Conservation (phyloP, 2,329 filamentous ascomycete genomes). For the Apiospora malaysiana region DNA sequence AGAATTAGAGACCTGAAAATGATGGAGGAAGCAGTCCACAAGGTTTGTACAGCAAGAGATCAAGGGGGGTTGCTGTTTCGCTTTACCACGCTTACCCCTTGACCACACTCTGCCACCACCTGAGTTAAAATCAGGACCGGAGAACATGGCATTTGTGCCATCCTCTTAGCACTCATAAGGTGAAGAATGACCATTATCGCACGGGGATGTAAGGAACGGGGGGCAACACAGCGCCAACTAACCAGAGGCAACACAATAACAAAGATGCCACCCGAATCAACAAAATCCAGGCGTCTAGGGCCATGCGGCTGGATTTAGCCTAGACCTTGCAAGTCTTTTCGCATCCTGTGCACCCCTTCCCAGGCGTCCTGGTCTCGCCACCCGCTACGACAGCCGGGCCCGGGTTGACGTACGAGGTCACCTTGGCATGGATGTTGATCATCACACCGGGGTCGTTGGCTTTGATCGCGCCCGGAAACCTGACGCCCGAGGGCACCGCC, state of each 20-base stretch:
- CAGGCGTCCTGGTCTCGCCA: constrained; percentile 35
- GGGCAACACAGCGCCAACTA: not conserved
- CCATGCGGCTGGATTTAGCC: not conserved
- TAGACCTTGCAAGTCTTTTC: constrained; percentile 29
- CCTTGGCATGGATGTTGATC: constrained; percentile 40
- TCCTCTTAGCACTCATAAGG: too few species aligned
- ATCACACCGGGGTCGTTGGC: constrained; percentile 40
- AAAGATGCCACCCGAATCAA: not conserved
- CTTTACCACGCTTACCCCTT: too few species aligned
- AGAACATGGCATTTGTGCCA: too few species aligned
- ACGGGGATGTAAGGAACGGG: not conserved
- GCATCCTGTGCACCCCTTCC: constrained; percentile 34
- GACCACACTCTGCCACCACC: too few species aligned
- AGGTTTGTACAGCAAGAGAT: too few species aligned
- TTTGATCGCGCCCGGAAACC: constrained; percentile 45
- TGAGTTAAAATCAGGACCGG: too few species aligned
- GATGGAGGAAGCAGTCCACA: too few species aligned
- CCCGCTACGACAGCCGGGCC: constrained; percentile 29
- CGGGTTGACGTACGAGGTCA: constrained; percentile 35
- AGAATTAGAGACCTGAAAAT: too few species aligned
- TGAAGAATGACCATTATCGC: not conserved
- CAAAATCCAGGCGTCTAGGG: not conserved
- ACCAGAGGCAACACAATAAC: not conserved
- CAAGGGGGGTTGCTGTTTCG: too few species aligned
- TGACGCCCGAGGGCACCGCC: constrained; percentile 33